Base-by-base conservation (phyloP, 2,329 filamentous ascomycete species). In the Neopestalotiopsis sp. region DNA sequence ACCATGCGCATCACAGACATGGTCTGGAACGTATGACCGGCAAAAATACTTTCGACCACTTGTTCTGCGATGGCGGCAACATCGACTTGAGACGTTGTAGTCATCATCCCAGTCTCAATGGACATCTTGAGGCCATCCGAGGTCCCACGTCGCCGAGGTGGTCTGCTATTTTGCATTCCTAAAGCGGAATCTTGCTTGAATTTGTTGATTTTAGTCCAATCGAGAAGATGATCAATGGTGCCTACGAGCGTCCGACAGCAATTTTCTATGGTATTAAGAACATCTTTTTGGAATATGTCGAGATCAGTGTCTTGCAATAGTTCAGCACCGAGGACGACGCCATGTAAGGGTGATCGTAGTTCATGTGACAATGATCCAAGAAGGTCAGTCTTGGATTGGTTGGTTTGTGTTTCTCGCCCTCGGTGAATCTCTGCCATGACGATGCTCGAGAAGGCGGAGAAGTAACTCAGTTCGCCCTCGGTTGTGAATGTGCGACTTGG, bases 311-410 rank as follows among this genome's bases (percentile, higher is more conserved):
- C 86, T 4, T 83, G 81, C 0, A 90, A 73, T 2, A 89, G 75
- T 71, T 89, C 87, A 0, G 83, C 81, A 65, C 81, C 87, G 0
- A 86, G 84, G 0, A 91, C 76, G 32, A 90, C 84, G 1, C 88
- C 89, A 68, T 91, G 88, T 0, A 91, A 77, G 0, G 89, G 89
- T 1, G 85, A 89, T 4, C 89, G 82, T 14, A 91, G 77, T 74
- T 91, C 89, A 72, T 91, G 89, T 3, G 85, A 88, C 6, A 91
- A 84, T 1, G 86, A 89, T 0, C 86, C 86, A 4, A 91, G 83
- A 38, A 89, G 85, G 68, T 89, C 87, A 1, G 84, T 84, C 74
- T 89, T 89, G 42, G 86, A 84, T 62, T 79, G 83, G 34, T 84
- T 81, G 0, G 80, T 78, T 13, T 75, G 72, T 10, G 75, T 65